Evolutionary conservation across 1,284 basidiomycete species (phyloP), one percentile per base, ranked within the genome.

Genomic region (Apiotrichum siamense): DNA sequence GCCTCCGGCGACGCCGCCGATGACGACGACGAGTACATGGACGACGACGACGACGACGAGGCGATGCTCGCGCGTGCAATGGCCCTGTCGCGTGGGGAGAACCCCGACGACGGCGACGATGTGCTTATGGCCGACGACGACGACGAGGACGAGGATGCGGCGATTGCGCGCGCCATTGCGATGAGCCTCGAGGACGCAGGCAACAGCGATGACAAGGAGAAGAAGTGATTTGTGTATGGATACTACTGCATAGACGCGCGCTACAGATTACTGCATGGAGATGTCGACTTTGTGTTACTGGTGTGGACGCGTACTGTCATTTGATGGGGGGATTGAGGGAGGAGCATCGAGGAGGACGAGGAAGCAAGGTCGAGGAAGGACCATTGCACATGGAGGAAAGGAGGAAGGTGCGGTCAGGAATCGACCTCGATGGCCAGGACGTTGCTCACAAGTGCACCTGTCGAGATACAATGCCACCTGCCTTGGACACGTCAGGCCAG

Each of bases 111-210:
- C 21, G n/a, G n/a, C n/a, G 66, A 64, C 11, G 72, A 70, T 52
- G 65, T 69, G 11, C 59, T 62, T 21, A 73, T 72, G 60, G 69
- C 52, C 21, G 64, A 64, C 26, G 66, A 66, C n/a, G 64, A 69
- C 29, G 69, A 71, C 44, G 68, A 54, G 44, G 51, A 75, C 52
- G 81, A 83, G 59, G 81, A 82, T 52, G 81, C 80, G 52, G 81
- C 79, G 49, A 83, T 85, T 60, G 79, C 80, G 44, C 71, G 77
- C 39, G 83, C 83, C 15, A 84, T 83, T 50, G 79, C 78, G 62
- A 80, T 83, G 80, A 80, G 77, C 62, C 70, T 79, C 70, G 70
- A 78, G 61, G 68, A 77, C 45, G 64, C 66, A 29, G 54, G 63
- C 44, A 59, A 62, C 47, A 54, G 63, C 24, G 58, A 69, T 27